Conservation (phyloP, 192 early-diverging fungal genomes). For the Coemansia sp. region DNA sequence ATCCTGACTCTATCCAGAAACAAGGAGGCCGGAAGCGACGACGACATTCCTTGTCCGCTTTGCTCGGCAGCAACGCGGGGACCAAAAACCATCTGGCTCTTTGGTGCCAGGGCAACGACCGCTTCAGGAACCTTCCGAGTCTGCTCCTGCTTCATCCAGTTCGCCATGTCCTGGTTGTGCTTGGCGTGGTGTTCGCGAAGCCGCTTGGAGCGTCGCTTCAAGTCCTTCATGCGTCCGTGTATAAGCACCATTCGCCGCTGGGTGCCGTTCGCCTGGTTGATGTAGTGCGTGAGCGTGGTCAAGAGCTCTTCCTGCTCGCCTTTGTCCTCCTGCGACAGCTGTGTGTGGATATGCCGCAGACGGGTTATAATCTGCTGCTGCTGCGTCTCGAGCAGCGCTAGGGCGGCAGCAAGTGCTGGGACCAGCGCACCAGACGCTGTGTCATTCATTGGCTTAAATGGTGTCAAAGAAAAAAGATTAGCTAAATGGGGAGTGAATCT, state of each 20-base stretch:
- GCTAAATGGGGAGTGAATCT: neutral
- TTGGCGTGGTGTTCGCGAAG: slow-evolving; percentile 32
- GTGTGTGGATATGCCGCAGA: slow-evolving; percentile 16
- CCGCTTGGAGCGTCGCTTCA: slow-evolving; percentile 40
- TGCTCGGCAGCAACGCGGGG: slow-evolving; percentile 5
- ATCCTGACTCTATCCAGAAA: slow-evolving; percentile 4
- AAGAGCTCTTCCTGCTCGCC: slow-evolving; percentile 25
- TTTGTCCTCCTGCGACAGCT: slow-evolving; percentile 17
- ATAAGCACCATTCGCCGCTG: slow-evolving; percentile 48
- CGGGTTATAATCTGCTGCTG: slow-evolving; percentile 24
- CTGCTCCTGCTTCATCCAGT: slow-evolving; percentile 36
- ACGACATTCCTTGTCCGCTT: neutral
- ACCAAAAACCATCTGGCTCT: neutral
- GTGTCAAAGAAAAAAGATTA: neutral
- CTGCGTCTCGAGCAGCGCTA: slow-evolving; percentile 30
- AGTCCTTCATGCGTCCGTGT: slow-evolving; percentile 25
- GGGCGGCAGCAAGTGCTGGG: slow-evolving; percentile 24
- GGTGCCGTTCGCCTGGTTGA: slow-evolving; percentile 32
- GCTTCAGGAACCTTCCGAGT: slow-evolving; percentile 22
- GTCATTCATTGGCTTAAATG: slow-evolving; percentile 16
- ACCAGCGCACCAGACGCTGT: slow-evolving; percentile 15
- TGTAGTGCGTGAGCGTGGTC: slow-evolving; percentile 36
- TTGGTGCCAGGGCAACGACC: slow-evolving; percentile 10
- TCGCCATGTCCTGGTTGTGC: slow-evolving; percentile 31
- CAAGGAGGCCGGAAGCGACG: slow-evolving; percentile 14